phyloP scores from a whole-genome alignment of 768 basidiomycete genomes.

The Dioszegia aurantiaca region DNA sequence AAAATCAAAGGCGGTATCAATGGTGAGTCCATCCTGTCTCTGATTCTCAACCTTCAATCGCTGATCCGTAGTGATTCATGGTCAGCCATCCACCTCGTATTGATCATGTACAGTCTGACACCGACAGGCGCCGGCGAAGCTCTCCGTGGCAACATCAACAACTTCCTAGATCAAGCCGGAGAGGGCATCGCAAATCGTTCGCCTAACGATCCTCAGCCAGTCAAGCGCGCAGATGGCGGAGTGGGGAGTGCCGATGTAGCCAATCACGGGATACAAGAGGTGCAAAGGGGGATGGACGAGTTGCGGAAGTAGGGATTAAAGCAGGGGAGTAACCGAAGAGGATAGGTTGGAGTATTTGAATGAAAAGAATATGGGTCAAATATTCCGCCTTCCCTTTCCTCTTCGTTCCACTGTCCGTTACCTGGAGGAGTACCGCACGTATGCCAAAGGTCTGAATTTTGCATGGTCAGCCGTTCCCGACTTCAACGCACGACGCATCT shows the following conservation, averaged over 20 bases:
- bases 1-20: slow-evolving; percentile 33
- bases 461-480: no score
- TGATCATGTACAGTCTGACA: no score
- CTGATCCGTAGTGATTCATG: slow-evolving; percentile 26
- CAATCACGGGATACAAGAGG: slow-evolving; percentile 33
- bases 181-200: slow-evolving; percentile 22
- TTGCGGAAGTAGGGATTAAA: slow-evolving; percentile 11
- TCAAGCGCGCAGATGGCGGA: slow-evolving; percentile 18
- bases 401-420: no score
- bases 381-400: no score
- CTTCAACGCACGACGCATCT: no score
- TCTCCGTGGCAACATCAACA: slow-evolving; percentile 38
- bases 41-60: background rate
- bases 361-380: no score
- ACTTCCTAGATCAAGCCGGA: slow-evolving; percentile 33
- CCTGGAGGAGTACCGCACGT: no score
- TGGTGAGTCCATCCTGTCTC: slow-evolving; percentile 19
- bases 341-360: no score
- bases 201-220: background rate
- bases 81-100: no score
- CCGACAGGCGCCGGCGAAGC: slow-evolving; percentile 41
- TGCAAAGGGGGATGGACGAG: slow-evolving; percentile 24
- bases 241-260: slow-evolving; percentile 26
- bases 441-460: background rate
- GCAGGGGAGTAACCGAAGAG: background rate